phyloP scores from a whole-genome alignment of 768 basidiomycete species.

The Candolleomyces aberdarensis region DNA sequence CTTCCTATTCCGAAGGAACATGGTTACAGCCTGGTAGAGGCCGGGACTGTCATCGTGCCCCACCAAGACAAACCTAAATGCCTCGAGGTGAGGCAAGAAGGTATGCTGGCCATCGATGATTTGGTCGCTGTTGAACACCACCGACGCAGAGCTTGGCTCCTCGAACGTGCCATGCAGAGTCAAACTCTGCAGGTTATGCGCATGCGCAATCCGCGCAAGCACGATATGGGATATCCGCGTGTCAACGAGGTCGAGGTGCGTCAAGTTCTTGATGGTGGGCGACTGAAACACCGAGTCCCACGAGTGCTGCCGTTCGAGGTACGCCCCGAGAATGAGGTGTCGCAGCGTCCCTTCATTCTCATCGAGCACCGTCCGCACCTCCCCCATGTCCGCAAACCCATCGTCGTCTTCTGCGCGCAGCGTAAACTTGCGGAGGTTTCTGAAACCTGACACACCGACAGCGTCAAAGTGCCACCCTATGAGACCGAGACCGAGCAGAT shows the following conservation, averaged over 20 bases:
- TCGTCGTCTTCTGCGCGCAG: conserved; percentile 70
- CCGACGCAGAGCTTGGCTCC: conserved; percentile 52
- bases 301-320: conserved; percentile 58
- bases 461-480: conserved; percentile 80
- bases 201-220: conserved; percentile 59
- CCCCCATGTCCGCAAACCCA: conserved; percentile 67
- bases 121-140: conserved; percentile 62
- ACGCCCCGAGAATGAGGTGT: conserved; percentile 69
- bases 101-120: conserved; percentile 56
- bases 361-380: conserved; percentile 62
- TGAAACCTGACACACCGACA: conserved; percentile 62
- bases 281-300: conserved; percentile 68
- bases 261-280: conserved; percentile 60
- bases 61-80: conserved; percentile 62
- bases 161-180: conserved; percentile 68
- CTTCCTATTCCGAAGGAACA: conserved; percentile 48
- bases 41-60: conserved; percentile 55
- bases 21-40: conserved; percentile 53
- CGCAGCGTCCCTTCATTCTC: conserved; percentile 52
- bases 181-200: conserved; percentile 56
- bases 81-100: conserved; percentile 58
- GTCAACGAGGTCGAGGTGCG: conserved; percentile 68
- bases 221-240: conserved; percentile 65
- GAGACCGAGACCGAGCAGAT: conserved; percentile 54
- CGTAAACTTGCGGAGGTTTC: conserved; percentile 59